Conservation (phyloP, 306 rosid genomes). For the Acmispon strigosus region DNA sequence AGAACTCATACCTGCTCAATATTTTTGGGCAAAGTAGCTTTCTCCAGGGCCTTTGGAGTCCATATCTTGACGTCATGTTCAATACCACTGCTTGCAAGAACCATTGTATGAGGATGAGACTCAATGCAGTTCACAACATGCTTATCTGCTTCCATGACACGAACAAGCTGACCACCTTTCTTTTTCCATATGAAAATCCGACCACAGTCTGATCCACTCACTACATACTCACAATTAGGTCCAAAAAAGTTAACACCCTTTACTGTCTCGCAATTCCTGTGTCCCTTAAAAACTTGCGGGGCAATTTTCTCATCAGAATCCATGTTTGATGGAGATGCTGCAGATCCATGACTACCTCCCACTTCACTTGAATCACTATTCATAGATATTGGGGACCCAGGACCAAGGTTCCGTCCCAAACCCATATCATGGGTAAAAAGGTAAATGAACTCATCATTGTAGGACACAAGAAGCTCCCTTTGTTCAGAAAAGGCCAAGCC, state of each 20-base stretch:
- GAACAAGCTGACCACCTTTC: conserved; percentile 78
- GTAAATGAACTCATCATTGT: conserved; percentile 69
- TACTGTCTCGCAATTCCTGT: conserved; percentile 68
- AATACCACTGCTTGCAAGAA: conserved; percentile 95
- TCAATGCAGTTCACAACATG: conserved; percentile 86
- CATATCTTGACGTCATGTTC: conserved; percentile 80
- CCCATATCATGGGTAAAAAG: conserved; percentile 87
- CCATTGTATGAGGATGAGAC: conserved; percentile 81
- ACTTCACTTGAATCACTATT: conserved; percentile 55
- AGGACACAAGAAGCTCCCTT: conserved; percentile 87
- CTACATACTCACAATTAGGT: conserved; percentile 84
- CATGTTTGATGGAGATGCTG: conserved; percentile 31
- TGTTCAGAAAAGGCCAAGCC: conserved; percentile 95
- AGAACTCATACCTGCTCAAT: conserved; percentile 57
- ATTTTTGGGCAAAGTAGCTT: conserved; percentile 62
- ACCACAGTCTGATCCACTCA: conserved; percentile 98
- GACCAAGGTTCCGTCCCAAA: conserved; percentile 55
- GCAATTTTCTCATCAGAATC: conserved; percentile 34
- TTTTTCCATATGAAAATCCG: conserved; percentile 90
- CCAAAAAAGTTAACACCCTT: conserved; percentile 95
- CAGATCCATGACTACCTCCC: conserved; percentile 31
- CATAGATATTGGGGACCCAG: conserved; percentile 36
- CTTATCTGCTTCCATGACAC: conserved; percentile 89
- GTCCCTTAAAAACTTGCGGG: conserved; percentile 87
- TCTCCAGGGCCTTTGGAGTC: conserved; percentile 86